Base-by-base conservation (phyloP, 2,329 filamentous ascomycete genomes). In the Claviceps sp. region DNA sequence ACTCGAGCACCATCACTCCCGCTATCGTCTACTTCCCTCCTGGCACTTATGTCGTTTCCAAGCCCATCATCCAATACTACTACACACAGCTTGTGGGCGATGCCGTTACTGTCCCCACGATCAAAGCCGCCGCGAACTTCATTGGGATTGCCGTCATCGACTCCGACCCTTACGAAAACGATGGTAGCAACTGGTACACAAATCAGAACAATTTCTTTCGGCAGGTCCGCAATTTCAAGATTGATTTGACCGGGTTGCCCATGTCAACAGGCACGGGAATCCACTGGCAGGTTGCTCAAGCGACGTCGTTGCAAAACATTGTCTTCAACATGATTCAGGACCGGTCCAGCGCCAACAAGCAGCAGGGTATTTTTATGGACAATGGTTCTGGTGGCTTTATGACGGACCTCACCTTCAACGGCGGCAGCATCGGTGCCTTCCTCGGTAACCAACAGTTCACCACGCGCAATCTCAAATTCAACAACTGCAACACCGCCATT, bases 61-160 rank as follows among this genome's bases (percentile, higher is more conserved):
- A 74, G 61, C 87, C 91, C 22, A 80, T 97, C 58, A 70, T 89
- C 50, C 85, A 89, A 65, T 85, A 84, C 68, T 97, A 97, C 75
- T 95, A 95, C 73, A 95, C 90, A 9, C 89, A 96, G 66, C 80
- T 97, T 55, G 75, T 96, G 38, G 91, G 91, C 53, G 89, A 97
- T 71, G 82, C 84, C 48, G 63, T 79, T 60, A 73, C 78, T 56
- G 68, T 84, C 14, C 89, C 91, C 0, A 84, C 83, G 0, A 74
- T 96, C 67, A 88, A 91, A 72, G 85, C 85, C 3, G 67, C 80
- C 1, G 65, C 82, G 44, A 72, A 74, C 60, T 98, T 97, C 63
- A 58, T 73, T 2, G 93, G 91, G 47, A 94, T 96, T 72, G 90
- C 86, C 44, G 78, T 97, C 50, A 85, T 98, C 58, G 90, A 96